A percentile compares a stretch with the other conserved stretches of the same genome.
These are phyloP conservation scores for Gyromitra esculenta DNA, from an alignment of 2,329 filamentous ascomycete species.

Conservation along the genomic window DNA sequence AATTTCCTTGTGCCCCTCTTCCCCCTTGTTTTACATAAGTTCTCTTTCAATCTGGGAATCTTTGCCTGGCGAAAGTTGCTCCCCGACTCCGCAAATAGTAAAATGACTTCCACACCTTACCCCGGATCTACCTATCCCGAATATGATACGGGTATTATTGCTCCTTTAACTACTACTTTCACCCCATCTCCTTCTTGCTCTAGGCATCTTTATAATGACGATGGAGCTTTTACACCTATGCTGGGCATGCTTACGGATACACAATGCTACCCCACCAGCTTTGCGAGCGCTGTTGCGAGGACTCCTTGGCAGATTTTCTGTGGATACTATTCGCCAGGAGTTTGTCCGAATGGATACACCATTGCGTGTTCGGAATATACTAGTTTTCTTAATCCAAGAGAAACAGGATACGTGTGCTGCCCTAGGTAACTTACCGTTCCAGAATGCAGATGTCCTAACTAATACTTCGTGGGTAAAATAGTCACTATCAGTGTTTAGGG, in stretches of 20 bases:
- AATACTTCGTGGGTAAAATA: neutral
- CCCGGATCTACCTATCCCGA: neutral
- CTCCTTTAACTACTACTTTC: slow-evolving; percentile 4
- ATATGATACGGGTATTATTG: neutral
- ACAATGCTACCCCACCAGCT: neutral
- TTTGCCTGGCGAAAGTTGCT: neutral
- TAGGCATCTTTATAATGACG: neutral
- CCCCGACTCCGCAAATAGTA: neutral
- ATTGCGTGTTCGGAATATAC: neutral
- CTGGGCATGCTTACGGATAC: neutral
- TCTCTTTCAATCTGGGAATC: neutral
- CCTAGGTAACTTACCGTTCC: neutral
- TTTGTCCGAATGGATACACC: slow-evolving; percentile 1
- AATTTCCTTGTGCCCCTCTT: neutral
- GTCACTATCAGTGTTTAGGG: neutral
- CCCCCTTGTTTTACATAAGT: neutral
- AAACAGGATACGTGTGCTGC: slow-evolving; percentile 6
- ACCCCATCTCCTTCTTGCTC: neutral
- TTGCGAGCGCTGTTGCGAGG: neutral
- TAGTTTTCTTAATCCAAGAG: neutral
- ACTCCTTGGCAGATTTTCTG: neutral
- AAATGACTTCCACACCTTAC: neutral
- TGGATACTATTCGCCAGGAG: slow-evolving; percentile 6
- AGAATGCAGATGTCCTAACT: neutral
- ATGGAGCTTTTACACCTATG: neutral